phyloP scores from a whole-genome alignment of 2,329 filamentous ascomycete species.

The Neonectria hederae region DNA sequence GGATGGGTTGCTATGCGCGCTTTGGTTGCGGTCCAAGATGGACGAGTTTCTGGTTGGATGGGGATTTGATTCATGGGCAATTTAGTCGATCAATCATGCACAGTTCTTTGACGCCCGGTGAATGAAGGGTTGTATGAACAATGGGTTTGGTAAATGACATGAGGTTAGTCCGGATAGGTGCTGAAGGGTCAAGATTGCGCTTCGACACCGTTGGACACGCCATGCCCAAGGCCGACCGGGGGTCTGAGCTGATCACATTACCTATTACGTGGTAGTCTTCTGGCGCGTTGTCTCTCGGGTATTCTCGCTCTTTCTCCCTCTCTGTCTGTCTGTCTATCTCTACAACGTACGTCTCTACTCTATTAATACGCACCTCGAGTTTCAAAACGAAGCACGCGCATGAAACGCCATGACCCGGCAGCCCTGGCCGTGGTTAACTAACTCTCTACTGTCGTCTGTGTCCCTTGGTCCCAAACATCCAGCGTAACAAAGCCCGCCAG shows the following conservation, averaged over 20 bases:
- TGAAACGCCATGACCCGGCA: not conserved
- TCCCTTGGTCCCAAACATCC: not conserved
- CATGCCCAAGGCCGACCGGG: conserved; percentile 10
- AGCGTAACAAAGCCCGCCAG: not conserved
- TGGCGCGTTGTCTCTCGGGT: too few relatives aligned
- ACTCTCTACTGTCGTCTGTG: not conserved
- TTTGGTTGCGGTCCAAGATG: not conserved
- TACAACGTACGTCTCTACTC: not conserved
- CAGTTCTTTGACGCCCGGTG: not conserved
- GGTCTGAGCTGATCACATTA: not conserved
- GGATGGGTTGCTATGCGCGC: not conserved
- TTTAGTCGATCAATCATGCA: not conserved
- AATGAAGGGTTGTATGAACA: not conserved
- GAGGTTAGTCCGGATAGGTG: conserved; percentile 4
- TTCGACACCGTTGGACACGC: conserved; percentile 15
- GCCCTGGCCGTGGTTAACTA: not conserved
- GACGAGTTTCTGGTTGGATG: not conserved
- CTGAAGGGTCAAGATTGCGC: conserved; percentile 25
- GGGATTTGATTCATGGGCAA: not conserved
- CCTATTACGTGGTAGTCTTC: too few relatives aligned
- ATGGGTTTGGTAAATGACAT: not conserved
- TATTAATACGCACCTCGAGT: not conserved
- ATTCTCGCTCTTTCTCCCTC: not conserved
- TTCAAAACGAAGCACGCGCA: conserved; percentile 2
- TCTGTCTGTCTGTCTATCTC: not conserved